Conservation (phyloP, 768 basidiomycete species). For the Suillus discolor region DNA sequence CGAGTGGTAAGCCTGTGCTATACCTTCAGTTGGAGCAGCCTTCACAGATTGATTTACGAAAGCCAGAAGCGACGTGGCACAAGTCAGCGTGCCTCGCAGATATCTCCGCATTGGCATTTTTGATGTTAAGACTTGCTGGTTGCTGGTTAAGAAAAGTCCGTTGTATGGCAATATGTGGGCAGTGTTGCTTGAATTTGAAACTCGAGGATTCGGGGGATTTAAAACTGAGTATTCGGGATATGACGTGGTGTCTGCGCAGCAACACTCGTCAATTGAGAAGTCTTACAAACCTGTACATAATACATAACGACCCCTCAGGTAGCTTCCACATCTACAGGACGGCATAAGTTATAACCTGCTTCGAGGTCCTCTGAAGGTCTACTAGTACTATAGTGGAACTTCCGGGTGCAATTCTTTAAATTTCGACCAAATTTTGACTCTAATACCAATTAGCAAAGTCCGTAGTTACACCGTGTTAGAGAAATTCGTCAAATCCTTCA, state of each 20-base stretch:
- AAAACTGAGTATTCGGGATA: too few species aligned
- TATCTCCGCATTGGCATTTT: neutral
- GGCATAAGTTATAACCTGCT: too few species aligned
- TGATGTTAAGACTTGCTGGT: neutral
- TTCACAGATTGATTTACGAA: neutral
- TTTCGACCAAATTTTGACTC: too few species aligned
- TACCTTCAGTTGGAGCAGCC: slow-evolving; percentile 9
- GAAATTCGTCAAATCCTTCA: neutral
- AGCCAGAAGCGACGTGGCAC: neutral
- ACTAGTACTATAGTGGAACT: neutral
- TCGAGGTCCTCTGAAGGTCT: too few species aligned
- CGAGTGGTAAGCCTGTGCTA: neutral
- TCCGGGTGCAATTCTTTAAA: neutral
- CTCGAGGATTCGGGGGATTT: neutral
- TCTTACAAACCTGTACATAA: neutral
- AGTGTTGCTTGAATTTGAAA: neutral
- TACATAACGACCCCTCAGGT: neutral
- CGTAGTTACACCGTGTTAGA: neutral
- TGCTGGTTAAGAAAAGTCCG: neutral
- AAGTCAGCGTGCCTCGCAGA: neutral
- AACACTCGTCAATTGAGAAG: neutral
- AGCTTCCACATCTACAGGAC: neutral
- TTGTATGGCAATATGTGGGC: neutral
- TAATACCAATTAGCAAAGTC: neutral
- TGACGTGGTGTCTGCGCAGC: neutral